Conservation (phyloP, 1,284 basidiomycete genomes). For the Puccinia hordei region DNA sequence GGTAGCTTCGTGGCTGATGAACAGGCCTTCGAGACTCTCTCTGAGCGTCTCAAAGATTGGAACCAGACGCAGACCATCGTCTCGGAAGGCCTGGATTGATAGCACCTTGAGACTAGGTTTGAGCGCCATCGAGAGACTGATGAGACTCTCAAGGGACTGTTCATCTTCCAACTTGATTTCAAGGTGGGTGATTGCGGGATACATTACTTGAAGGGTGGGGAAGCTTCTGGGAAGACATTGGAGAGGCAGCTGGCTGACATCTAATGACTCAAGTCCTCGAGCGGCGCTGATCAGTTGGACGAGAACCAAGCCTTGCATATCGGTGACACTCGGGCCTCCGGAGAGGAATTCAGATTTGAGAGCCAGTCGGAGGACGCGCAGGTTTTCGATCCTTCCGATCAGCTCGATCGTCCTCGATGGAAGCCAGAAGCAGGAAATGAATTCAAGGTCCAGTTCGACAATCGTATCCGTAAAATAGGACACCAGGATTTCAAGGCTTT, state of each 20-base stretch:
- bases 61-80: slow-evolving; percentile 23
- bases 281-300: neutral
- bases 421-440: slow-evolving; percentile 20
- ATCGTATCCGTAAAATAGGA: slow-evolving; percentile 26
- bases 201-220: neutral
- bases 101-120: slow-evolving; percentile 35
- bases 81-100: slow-evolving; percentile 31
- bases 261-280: slow-evolving; percentile 12
- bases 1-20: slow-evolving; percentile 31
- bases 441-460: slow-evolving; percentile 40
- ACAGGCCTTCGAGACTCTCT: slow-evolving; percentile 35
- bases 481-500: slow-evolving; percentile 3
- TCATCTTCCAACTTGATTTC: slow-evolving; percentile 22
- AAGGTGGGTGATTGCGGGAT: slow-evolving; percentile 21
- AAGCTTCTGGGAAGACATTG: slow-evolving; percentile 20
- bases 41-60: slow-evolving; percentile 34
- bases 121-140: slow-evolving; percentile 29
- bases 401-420: slow-evolving; percentile 10
- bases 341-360: slow-evolving; percentile 21
- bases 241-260: slow-evolving; percentile 25
- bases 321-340: neutral
- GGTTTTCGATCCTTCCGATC: slow-evolving; percentile 17
- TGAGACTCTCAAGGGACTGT: slow-evolving; percentile 14
- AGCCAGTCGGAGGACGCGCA: slow-evolving; percentile 7
- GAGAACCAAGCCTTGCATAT: neutral